Conservation (phyloP, 306 rosid genomes). For the Potentilla sterilis region DNA sequence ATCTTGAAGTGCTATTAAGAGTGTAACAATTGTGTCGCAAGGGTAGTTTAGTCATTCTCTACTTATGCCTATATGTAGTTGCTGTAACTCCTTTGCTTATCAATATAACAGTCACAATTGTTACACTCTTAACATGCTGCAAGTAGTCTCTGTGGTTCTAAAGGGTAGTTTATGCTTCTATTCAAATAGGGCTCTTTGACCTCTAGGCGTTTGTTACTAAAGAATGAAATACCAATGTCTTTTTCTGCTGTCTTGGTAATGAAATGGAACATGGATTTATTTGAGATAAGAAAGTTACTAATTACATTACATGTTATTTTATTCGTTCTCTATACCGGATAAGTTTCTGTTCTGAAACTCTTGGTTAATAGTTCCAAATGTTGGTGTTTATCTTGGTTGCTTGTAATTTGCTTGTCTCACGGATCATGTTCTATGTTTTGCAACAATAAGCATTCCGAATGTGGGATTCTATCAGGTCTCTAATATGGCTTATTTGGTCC, state of each 20-base stretch:
- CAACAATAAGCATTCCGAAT: not conserved
- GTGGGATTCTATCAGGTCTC: not conserved
- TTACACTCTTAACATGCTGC: not conserved
- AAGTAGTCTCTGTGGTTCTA: not conserved
- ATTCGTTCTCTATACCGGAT: not conserved
- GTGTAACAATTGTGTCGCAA: too few species aligned
- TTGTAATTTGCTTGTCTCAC: not conserved
- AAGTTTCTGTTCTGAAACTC: not conserved
- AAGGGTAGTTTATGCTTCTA: not conserved
- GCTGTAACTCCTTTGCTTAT: too few species aligned
- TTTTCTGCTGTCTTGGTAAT: not conserved
- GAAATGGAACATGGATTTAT: constrained; percentile 4
- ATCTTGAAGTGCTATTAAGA: too few species aligned
- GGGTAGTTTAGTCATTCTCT: too few species aligned
- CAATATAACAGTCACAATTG: too few species aligned
- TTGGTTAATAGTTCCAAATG: not conserved
- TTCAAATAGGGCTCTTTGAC: not conserved
- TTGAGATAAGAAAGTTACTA: not conserved
- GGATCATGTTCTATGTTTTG: not conserved
- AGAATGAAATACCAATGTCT: not conserved
- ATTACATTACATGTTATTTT: not conserved
- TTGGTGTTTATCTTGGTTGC: not conserved
- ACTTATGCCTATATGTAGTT: too few species aligned
- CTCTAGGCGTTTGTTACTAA: not conserved
- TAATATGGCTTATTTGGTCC: constrained; percentile 9